A percentile compares a stretch with the other conserved stretches of the same genome.
These are phyloP conservation scores for Sphagnum magellanicum DNA, from an alignment of 228 moss, liverwort and hornwort species.

Conservation along the genomic window DNA sequence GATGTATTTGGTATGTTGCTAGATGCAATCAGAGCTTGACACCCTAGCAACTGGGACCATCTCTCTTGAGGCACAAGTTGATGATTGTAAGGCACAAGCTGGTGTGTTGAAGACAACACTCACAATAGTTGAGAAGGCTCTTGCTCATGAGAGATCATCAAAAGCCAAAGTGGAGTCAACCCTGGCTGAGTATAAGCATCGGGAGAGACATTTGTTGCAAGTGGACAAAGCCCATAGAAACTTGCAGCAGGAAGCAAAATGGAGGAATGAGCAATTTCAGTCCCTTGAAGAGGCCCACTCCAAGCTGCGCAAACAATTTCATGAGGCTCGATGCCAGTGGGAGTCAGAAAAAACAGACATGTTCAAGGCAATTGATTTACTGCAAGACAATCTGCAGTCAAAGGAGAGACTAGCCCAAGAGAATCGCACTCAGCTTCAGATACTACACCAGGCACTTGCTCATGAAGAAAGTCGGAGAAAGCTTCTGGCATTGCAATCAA, in stretches of 20 bases:
- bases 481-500: conserved; percentile 54
- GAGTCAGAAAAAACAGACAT: conserved; percentile 41
- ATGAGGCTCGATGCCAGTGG: conserved; percentile 44
- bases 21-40: conserved; percentile 58
- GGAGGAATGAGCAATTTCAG: conserved; percentile 85
- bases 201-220: conserved; percentile 46
- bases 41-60: conserved; percentile 12
- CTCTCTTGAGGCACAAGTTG: conserved; percentile 19
- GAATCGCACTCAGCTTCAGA: conserved; percentile 44
- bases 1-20: not conserved
- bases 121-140: conserved; percentile 42
- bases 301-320: conserved; percentile 46
- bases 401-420: conserved; percentile 44
- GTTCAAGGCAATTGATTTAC: conserved; percentile 47
- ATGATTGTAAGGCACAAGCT: conserved; percentile 34
- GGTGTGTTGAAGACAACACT: conserved; percentile 41
- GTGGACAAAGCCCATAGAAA: conserved; percentile 45
- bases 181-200: conserved; percentile 36
- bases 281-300: conserved; percentile 74
- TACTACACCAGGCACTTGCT: conserved; percentile 56
- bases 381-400: conserved; percentile 45
- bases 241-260: conserved; percentile 60
- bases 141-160: conserved; percentile 37
- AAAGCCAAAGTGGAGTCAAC: conserved; percentile 45
- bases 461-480: conserved; percentile 77